Percentiles rank a stretch among this genome's conserved stretches.
Conservation (phyloP, 192 early-diverging fungal species). For the Chytriomyces hyalinus region DNA sequence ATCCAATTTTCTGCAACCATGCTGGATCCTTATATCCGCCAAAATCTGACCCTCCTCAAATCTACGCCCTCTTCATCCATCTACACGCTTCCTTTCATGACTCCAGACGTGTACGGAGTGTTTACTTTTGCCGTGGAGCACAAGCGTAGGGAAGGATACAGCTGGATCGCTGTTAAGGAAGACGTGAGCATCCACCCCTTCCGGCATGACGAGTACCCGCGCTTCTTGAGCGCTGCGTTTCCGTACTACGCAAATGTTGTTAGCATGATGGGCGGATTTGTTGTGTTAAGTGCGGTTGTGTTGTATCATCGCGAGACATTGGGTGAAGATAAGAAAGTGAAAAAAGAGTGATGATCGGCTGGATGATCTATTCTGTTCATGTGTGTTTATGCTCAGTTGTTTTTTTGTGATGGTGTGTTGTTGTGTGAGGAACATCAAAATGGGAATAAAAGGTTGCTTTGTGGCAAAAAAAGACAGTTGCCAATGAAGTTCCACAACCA, state of each 20-base stretch:
- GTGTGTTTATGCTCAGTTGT: too few relatives aligned
- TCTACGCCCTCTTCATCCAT: conserved; percentile 22
- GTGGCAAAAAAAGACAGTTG: too few relatives aligned
- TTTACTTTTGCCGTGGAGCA: conserved; percentile 97
- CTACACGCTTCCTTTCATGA: conserved; percentile 60
- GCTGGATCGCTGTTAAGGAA: conserved; percentile 74
- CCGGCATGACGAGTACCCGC: conserved; percentile 94
- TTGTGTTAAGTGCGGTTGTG: conserved; percentile 81
- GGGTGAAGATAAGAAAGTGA: conserved; percentile 32
- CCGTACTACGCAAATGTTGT: conserved; percentile 91
- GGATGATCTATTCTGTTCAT: too few relatives aligned
- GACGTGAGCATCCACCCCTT: conserved; percentile 87
- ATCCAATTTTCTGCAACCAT: conserved; percentile 94
- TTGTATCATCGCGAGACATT: conserved; percentile 63
- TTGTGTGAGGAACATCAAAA: too few relatives aligned
- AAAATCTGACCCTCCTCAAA: conserved; percentile 54
- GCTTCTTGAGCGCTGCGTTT: conserved; percentile 89
- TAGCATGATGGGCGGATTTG: conserved; percentile 84
- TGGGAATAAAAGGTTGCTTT: too few relatives aligned
- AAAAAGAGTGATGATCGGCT: conserved; percentile 16
- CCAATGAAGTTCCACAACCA: too few relatives aligned
- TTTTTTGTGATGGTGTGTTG: too few relatives aligned
- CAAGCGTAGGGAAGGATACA: conserved; percentile 78
- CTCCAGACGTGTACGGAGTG: conserved; percentile 97
- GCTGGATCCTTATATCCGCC: conserved; percentile 94